These are phyloP conservation scores for Ceratobasidium theobromae DNA, from an alignment of 1,284 basidiomycete species.

Conservation along the genomic window DNA sequence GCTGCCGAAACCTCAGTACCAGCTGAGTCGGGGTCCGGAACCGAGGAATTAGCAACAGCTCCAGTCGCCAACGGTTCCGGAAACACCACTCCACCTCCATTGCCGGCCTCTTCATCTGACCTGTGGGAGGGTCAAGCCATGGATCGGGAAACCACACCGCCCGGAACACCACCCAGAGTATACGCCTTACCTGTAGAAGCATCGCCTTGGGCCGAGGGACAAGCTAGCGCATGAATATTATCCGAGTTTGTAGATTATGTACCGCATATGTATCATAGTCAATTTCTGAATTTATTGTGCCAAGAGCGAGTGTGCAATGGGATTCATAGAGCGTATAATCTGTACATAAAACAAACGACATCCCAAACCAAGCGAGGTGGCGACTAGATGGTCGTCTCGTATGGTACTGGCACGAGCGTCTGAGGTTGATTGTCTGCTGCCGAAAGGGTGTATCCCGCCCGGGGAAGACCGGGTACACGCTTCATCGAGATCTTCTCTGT, in stretches of 20 bases:
- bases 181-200: constrained; percentile 19
- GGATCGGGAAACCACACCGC: neutral
- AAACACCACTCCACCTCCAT: neutral
- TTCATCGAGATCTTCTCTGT: constrained; percentile 82
- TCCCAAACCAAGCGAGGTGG: constrained; percentile 52
- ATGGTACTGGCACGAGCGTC: constrained; percentile 89
- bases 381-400: constrained; percentile 77
- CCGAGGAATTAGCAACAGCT: too few relatives aligned
- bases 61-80: too few relatives aligned
- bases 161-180: constrained; percentile 15
- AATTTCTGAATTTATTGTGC: neutral
- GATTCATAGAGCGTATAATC: constrained; percentile 28
- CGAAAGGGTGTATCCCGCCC: constrained; percentile 78
- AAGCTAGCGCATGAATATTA: neutral
- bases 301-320: constrained; percentile 16
- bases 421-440: constrained; percentile 80
- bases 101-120: constrained; percentile 5
- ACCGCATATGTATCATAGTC: constrained; percentile 9
- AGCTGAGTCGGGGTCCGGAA: too few relatives aligned
- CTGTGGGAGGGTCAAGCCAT: constrained; percentile 2
- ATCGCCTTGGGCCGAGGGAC: constrained; percentile 24
- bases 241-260: neutral
- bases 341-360: neutral
- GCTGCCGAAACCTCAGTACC: too few relatives aligned
- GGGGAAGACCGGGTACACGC: constrained; percentile 84